phyloP scores from a whole-genome alignment of 306 rosid species.

The Sesbania bispinosa region DNA sequence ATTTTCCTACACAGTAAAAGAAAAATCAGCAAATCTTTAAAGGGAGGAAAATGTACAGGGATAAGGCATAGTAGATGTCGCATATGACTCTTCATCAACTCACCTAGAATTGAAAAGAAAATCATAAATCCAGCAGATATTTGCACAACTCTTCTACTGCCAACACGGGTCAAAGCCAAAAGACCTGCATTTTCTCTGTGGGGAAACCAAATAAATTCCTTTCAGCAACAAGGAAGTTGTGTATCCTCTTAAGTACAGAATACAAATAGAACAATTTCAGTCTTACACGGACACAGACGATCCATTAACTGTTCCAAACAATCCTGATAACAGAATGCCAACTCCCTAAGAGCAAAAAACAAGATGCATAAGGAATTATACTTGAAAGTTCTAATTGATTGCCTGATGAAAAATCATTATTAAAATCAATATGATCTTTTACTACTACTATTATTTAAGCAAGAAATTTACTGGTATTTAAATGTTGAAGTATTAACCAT shows the following conservation, averaged over 20 bases:
- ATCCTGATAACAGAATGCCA: constrained; percentile 83
- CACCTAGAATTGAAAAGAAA: constrained; percentile 96
- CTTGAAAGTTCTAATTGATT: not conserved
- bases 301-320: constrained; percentile 89
- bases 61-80: not conserved
- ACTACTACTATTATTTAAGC: not conserved
- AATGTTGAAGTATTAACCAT: not conserved
- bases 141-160: constrained; percentile 96
- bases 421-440: not conserved
- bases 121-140: constrained; percentile 98
- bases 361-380: constrained; percentile 18
- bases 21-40: not conserved
- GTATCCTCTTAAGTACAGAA: not conserved
- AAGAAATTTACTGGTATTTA: not conserved
- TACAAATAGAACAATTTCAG: constrained; percentile 18
- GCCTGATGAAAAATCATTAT: not conserved
- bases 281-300: constrained; percentile 96
- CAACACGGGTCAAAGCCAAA: constrained; percentile 89
- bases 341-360: constrained; percentile 69
- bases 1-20: constrained; percentile 62
- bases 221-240: constrained; percentile 20
- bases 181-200: constrained; percentile 96
- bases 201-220: constrained; percentile 23
- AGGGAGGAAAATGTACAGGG: not conserved
- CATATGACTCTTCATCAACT: constrained; percentile 21